Base-by-base conservation (phyloP, 352 stramenopile species). In the Phytopythium aichiense region DNA sequence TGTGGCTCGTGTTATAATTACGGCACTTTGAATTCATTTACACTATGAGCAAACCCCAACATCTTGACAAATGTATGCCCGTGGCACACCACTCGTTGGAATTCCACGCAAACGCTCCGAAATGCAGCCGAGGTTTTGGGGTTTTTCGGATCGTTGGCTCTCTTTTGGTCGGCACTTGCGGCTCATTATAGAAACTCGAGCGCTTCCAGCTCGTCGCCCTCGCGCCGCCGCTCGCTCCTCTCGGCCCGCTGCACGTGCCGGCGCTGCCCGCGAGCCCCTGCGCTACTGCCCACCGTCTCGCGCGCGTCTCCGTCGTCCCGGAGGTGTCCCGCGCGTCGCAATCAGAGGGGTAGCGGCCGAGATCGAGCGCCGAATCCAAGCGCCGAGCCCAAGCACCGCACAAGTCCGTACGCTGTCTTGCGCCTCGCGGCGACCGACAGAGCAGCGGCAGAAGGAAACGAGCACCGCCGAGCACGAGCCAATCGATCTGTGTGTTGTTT, bases 401-500 rank as follows among this genome's bases (percentile, higher is more conserved):
- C 15, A 25, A 52, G 46, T 52, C 46, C 46, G 46, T 52, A 52
- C 46, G 16, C 46, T 33, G 22, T 33, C 46, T 52, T 52, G 35
- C 35, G 35, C 46, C 46, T n/a, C 30, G 23, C 30, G 35, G 12
- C 23, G 46, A 33, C 7, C 25, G 11, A 12, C 7, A 25, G 46
- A 52, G 46, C 22, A 52, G 22, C 4, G 7, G 22, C 11, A 28
- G 46, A 30, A 20, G 23, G 3, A 12, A 5, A 16, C 28, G 28
- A 15, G 9, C 35, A 16, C 35, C 35, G 8, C 35, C 50, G 23
- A 33, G 50, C 50, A 56, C 16, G 50, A 28, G 50, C 50, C 50
- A 56, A 56, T 38, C 50, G 30, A 25, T 56, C 38, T 35, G 46
- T 52, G 46, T 56, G 50, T 56, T 56, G 50, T 56, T 16, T 56